These are phyloP conservation scores for Apiospora phragmitis DNA, from an alignment of 2,329 filamentous ascomycete species.

Conservation along the genomic window DNA sequence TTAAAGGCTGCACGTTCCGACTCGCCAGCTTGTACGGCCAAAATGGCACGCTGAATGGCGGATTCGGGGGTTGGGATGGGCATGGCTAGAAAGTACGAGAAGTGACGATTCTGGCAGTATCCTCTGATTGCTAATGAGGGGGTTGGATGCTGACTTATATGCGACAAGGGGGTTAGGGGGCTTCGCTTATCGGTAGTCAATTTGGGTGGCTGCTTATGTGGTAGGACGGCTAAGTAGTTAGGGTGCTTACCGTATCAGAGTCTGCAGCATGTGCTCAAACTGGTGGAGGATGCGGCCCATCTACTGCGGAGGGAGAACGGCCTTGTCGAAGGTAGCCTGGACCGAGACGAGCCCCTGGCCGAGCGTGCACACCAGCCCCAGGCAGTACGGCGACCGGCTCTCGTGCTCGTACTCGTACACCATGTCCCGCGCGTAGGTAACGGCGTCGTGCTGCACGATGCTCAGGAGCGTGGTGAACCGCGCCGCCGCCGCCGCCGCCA, in stretches of 20 bases:
- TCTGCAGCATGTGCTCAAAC: slow-evolving; percentile 15
- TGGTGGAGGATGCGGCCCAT: slow-evolving; percentile 8
- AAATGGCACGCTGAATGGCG: too few species aligned
- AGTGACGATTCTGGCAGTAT: too few species aligned
- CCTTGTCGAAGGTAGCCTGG: slow-evolving; percentile 10
- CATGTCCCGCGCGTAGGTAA: background rate
- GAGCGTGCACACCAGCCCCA: slow-evolving; percentile 11
- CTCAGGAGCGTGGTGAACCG: slow-evolving; percentile 36
- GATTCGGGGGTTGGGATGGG: too few species aligned
- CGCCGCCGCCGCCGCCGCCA: slow-evolving; percentile 2
- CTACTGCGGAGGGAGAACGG: slow-evolving; percentile 2
- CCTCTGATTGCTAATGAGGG: too few species aligned
- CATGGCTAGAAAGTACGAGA: too few species aligned
- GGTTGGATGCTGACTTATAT: too few species aligned
- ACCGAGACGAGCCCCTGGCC: background rate
- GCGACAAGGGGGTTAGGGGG: too few species aligned
- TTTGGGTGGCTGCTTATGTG: too few species aligned
- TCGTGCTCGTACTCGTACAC: background rate
- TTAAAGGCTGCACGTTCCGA: too few species aligned
- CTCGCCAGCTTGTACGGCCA: too few species aligned
- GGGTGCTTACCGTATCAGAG: slow-evolving; percentile 13
- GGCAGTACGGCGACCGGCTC: background rate
- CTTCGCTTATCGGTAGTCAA: too few species aligned
- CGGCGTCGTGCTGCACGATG: slow-evolving; percentile 21
- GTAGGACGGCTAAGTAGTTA: too few species aligned